Conservation (phyloP, 352 stramenopile species). For the Phytophthora meadii region DNA sequence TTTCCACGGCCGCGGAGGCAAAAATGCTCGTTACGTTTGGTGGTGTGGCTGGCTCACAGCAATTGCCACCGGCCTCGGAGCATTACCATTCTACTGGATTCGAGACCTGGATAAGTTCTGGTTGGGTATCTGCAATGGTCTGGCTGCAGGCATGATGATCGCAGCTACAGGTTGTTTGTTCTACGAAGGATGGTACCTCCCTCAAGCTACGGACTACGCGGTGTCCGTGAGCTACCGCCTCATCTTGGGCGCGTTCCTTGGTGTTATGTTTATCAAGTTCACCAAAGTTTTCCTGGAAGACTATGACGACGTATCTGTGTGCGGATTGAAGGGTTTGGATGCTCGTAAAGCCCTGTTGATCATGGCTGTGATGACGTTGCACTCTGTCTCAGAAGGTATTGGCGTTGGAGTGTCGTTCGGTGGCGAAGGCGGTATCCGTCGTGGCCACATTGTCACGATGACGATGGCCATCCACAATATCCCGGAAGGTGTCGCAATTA, state of each 20-base stretch:
- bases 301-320: conserved; percentile 95
- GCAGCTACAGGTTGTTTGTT: conserved; percentile 95
- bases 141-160: conserved; percentile 99
- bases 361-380: conserved; percentile 99
- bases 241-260: conserved; percentile 88
- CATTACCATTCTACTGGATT: conserved; percentile 95
- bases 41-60: conserved; percentile 98
- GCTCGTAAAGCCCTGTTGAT: conserved; percentile 95
- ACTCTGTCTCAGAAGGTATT: conserved; percentile 97
- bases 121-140: conserved; percentile 94
- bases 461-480: conserved; percentile 99
- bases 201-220: conserved; percentile 72
- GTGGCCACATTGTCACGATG: conserved; percentile 97
- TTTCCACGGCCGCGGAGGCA: conserved; percentile 40
- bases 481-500: conserved; percentile 96
- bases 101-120: conserved; percentile 94
- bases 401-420: conserved; percentile 98
- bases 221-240: conserved; percentile 84
- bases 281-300: conserved; percentile 95
- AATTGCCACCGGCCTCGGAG: conserved; percentile 94
- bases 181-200: conserved; percentile 91
- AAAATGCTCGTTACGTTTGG: conserved; percentile 93
- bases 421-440: conserved; percentile 91
- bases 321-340: conserved; percentile 79
- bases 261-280: conserved; percentile 96